These are phyloP conservation scores for Guadua angustifolia DNA, from an alignment of 176 grass and related monocot genomes.

Conservation along the genomic window DNA sequence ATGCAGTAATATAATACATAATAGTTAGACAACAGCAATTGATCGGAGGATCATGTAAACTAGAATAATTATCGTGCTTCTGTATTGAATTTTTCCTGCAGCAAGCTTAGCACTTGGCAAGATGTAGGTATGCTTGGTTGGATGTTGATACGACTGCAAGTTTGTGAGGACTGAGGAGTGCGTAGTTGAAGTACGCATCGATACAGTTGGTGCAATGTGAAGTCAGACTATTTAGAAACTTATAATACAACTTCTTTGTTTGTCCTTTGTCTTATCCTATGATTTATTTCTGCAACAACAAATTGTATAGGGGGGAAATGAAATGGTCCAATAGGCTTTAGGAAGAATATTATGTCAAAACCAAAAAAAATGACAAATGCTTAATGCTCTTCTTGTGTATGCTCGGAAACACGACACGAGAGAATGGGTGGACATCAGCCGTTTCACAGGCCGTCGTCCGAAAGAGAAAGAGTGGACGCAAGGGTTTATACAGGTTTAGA, in stretches of 20 bases:
- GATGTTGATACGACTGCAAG: neutral
- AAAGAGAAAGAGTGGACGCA: too few species aligned
- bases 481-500: too few species aligned
- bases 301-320: neutral
- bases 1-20: neutral
- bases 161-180: neutral
- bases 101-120: slow-evolving; percentile 30
- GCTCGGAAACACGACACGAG: too few species aligned
- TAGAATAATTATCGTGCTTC: neutral
- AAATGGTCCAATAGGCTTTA: slow-evolving; percentile 12
- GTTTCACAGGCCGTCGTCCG: too few species aligned
- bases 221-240: neutral
- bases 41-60: neutral
- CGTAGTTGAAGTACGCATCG: neutral
- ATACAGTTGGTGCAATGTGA: slow-evolving; percentile 18
- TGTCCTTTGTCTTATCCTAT: neutral
- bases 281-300: slow-evolving; percentile 10
- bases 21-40: neutral
- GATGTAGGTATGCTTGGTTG: neutral
- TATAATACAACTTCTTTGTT: neutral
- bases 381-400: slow-evolving; percentile 12
- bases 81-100: neutral
- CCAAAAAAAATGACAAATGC: neutral
- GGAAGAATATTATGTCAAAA: neutral
- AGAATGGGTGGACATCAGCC: too few species aligned